Evolutionary conservation across 169 alveolate species (phyloP), one percentile per base, ranked within the genome.

Genomic region (Eimeria falciformis): DNA sequence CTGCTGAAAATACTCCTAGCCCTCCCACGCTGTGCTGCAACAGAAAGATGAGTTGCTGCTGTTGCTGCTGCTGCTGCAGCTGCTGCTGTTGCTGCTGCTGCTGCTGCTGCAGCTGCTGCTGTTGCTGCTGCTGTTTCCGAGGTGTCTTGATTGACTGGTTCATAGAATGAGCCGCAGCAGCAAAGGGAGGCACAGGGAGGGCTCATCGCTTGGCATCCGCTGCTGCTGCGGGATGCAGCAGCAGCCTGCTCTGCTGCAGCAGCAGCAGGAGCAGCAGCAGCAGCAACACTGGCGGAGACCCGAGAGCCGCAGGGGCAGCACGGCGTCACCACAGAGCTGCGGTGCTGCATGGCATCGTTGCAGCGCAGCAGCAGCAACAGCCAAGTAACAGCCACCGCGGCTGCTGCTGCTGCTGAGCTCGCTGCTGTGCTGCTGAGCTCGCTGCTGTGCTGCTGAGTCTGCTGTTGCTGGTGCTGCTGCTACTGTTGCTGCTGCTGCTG

Each of bases 281-380:
- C 37, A 6, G 29, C 37, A n/a, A n/a, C n/a, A 14, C 73, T 18
- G n/a, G 37, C 14, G 73, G 37, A 18, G 73, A n/a, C n/a, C 23
- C 25, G 11, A 29, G 37, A 7, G 81, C 81, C 29, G 81, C 81
- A 27, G 50, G 12, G 11, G 25, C 81, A 69, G 81, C 81, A 21
- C 81, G 50, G 37, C n/a, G 73, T 62, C n/a, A 62, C 37, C 14
- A 62, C 73, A 29, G 73, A 62, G 29, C 73, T n/a, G 73, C 29
- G 73, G 29, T 62, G n/a, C 73, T 62, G 73, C 73, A 62, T 62
- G 37, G 73, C 73, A 62, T 62, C 73, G 37, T 62, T 62, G 29
- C 73, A 69, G 50, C 55, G 50, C 45, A 69, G 81, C 50, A 69
- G 81, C 55, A 69, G 81, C 81, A 23, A 7, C 73, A 62, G 73